phyloP scores from a whole-genome alignment of 2,329 filamentous ascomycete genomes.

The Pochonia chlamydosporia region DNA sequence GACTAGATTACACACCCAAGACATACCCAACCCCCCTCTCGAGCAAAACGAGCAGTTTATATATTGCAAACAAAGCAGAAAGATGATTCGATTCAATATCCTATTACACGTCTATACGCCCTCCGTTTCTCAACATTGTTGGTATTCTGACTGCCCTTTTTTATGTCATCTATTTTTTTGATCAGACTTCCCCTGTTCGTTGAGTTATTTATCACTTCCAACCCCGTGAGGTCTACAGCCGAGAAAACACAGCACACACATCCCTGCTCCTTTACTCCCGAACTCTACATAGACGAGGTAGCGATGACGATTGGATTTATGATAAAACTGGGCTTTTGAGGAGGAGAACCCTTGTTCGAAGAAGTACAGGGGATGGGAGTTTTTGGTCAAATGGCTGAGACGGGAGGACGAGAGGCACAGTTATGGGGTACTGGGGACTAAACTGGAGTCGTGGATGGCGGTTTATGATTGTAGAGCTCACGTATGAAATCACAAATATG shows the following conservation, averaged over 20 bases:
- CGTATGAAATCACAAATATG: conserved; percentile 18
- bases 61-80: neutral
- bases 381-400: conserved; percentile 3
- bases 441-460: conserved; percentile 14
- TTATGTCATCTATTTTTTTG: neutral
- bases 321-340: conserved; percentile 8
- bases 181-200: neutral
- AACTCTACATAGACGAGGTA: conserved; percentile 8
- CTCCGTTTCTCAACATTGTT: neutral
- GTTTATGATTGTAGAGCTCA: conserved; percentile 22
- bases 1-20: conserved; percentile 7
- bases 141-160: neutral
- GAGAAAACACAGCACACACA: neutral
- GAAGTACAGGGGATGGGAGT: neutral
- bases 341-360: neutral
- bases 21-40: conserved; percentile 8
- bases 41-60: neutral
- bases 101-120: conserved; percentile 7
- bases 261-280: conserved; percentile 6
- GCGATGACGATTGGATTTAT: conserved; percentile 16
- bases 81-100: conserved; percentile 1
- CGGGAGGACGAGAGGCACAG: conserved; percentile 10
- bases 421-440: neutral
- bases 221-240: neutral
- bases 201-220: neutral